Base-by-base conservation (phyloP, 805 yeast species). In the Tetrapisispora namnaoensis region DNA sequence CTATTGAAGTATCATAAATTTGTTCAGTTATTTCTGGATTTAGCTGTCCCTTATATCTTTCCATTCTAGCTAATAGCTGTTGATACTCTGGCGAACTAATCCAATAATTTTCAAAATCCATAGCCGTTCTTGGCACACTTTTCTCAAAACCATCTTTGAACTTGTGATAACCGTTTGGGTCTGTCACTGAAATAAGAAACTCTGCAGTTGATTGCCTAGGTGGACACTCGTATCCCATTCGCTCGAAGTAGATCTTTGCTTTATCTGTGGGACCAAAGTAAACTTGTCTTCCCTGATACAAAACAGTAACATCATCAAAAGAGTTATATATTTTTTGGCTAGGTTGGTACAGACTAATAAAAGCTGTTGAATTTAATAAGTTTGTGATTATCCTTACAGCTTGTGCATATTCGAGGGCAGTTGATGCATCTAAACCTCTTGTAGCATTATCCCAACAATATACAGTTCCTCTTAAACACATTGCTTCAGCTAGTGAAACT, bases 391-490 rank as follows among this genome's bases (percentile, higher is more conserved):
- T 70, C 54, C 82, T 77, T 49, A 83, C 71, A 22, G 84, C 79
- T 53, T 77, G 70, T 37, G 81, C 71, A 56, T 76, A 83, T 62
- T 82, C 86, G 51, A 80, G 68, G 1, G 90, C 90, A 32, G 89
- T 83, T 10, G 88, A 82, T 1, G 89, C 73, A 65, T 83, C 91
- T 48, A 83, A 70, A 56, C 90, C 91, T 67, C 89, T 76, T 14
- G 91, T 83, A 4, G 88, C 80, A 59, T 84, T 84, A 67, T 83
- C 86, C 77, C 83, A 80, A 62, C 82, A 77, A 54, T 74, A 77
- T 27, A 80, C 63, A 20, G 76, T 65, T 22, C 84, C 82, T 36
- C 79, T 74, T 28, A 78, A 71, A 18, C 80, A 42, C 21, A 49
- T 17, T 3, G 53, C 84, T 65, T 82, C 87, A 13, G 83, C 85